Percentiles rank a stretch among this genome's conserved stretches.
Evolutionary conservation across 768 basidiomycete species (phyloP).

Genomic region (Leccinum pellstonianum): DNA sequence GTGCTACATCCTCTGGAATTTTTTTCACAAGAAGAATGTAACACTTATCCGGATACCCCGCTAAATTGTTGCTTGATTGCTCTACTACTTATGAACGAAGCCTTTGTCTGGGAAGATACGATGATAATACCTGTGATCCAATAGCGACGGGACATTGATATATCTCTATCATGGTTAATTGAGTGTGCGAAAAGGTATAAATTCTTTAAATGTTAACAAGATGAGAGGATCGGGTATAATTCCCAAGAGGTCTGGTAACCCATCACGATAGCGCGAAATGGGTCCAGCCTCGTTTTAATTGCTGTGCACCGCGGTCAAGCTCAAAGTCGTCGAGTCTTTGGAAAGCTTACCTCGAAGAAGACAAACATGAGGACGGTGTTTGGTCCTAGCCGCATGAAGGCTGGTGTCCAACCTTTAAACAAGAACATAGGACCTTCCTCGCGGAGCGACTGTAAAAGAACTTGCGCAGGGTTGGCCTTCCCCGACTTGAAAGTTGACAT

Average conservation of each 20-base stretch:
- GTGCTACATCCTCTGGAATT: too few relatives aligned
- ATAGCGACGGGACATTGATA: conserved; percentile 2
- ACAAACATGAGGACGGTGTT: conserved; percentile 85
- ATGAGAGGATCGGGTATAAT: conserved; percentile 3
- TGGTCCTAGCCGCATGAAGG: conserved; percentile 79
- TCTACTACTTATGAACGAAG: conserved; percentile 2
- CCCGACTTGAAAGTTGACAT: conserved; percentile 43
- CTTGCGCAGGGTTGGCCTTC: conserved; percentile 45
- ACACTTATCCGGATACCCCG: too few relatives aligned
- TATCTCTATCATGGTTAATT: conserved; percentile 8
- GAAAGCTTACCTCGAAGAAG: conserved; percentile 67
- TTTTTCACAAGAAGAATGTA: too few relatives aligned
- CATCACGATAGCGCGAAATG: conserved; percentile 4
- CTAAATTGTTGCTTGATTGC: too few relatives aligned
- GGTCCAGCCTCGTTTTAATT: conserved; percentile 68
- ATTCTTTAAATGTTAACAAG: conserved; percentile 1
- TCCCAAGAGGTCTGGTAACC: neutral
- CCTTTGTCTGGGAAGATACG: conserved; percentile 10
- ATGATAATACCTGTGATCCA: conserved; percentile 3
- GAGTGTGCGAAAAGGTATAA: conserved; percentile 1
- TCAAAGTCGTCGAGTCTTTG: neutral
- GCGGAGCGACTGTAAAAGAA: conserved; percentile 58
- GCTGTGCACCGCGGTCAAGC: conserved; percentile 39
- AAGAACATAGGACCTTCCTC: conserved; percentile 77
- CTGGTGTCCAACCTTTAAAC: conserved; percentile 89